phyloP scores from a whole-genome alignment of 805 yeast species.

The Teunomyces pallodes region DNA sequence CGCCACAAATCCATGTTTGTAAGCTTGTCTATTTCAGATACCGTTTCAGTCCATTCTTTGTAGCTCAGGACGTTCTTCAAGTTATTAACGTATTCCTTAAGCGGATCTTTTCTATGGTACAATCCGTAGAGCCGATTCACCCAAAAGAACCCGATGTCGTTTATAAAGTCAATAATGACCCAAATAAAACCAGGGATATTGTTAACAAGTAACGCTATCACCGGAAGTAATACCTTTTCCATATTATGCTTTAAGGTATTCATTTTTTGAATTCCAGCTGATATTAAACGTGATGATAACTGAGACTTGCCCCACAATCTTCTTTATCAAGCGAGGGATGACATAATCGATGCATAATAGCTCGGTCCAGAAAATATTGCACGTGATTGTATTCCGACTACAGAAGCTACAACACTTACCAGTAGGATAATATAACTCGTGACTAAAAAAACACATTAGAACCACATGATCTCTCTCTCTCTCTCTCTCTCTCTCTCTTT shows the following conservation, averaged over 20 bases:
- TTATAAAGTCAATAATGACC: slow-evolving; percentile 40
- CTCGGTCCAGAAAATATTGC: not conserved
- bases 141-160: slow-evolving; percentile 50
- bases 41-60: slow-evolving; percentile 67
- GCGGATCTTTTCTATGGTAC: slow-evolving; percentile 40
- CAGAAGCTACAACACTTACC: not conserved
- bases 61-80: slow-evolving; percentile 54
- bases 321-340: too few species aligned
- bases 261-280: not conserved
- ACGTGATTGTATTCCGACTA: not conserved
- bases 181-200: slow-evolving; percentile 40
- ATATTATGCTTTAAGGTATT: not conserved
- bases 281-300: not conserved
- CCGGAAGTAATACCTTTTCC: slow-evolving; percentile 14
- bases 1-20: slow-evolving; percentile 59
- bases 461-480: not conserved
- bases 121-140: slow-evolving; percentile 33
- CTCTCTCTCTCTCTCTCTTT: not conserved
- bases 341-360: too few species aligned
- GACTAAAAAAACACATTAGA: too few species aligned
- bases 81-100: slow-evolving; percentile 47
- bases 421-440: too few species aligned
- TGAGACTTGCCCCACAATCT: slow-evolving; percentile 1
- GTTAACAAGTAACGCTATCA: slow-evolving; percentile 28
- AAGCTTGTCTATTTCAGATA: slow-evolving; percentile 47